Percentiles rank a stretch among this genome's conserved stretches.
These are phyloP conservation scores for Trichoderma afroharzianum DNA, from an alignment of 2,329 filamentous ascomycete genomes.

Conservation along the genomic window DNA sequence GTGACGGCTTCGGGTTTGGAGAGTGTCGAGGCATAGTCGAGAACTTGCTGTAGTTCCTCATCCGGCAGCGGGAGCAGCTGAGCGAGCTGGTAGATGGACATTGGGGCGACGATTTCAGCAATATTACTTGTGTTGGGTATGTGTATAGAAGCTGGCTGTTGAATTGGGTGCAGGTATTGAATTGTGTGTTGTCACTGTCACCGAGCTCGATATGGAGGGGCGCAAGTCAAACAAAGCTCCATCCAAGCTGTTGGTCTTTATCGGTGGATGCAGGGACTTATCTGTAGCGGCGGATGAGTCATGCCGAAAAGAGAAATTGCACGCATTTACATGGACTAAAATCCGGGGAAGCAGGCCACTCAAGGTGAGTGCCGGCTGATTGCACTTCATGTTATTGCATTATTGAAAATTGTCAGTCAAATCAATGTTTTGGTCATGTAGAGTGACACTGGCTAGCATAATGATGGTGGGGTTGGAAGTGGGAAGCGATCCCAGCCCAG, in stretches of 20 bases:
- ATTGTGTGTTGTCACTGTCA: not conserved
- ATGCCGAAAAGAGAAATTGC: conserved; percentile 6
- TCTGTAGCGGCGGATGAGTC: conserved; percentile 12
- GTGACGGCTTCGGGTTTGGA: conserved; percentile 74
- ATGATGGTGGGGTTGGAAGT: not conserved
- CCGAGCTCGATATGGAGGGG: not conserved
- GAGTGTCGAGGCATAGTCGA: conserved; percentile 76
- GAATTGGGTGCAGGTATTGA: not conserved
- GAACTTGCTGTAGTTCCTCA: conserved; percentile 75
- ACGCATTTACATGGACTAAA: not conserved
- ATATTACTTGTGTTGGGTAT: not conserved
- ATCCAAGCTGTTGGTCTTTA: not conserved
- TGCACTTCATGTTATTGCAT: not conserved
- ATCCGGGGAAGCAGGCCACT: not conserved
- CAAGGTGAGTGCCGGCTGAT: not conserved
- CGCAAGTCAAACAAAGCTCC: not conserved
- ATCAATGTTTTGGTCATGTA: not conserved
- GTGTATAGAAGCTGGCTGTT: not conserved
- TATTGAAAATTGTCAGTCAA: not conserved
- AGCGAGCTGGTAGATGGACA: conserved; percentile 66
- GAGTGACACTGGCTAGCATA: not conserved
- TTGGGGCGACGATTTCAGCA: conserved; percentile 25
- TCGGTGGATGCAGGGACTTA: not conserved
- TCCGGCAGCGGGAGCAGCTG: conserved; percentile 81
- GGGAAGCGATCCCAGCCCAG: not conserved